phyloP scores from a whole-genome alignment of 1,139 yeast species.

The Yamadazyma buinensis region DNA sequence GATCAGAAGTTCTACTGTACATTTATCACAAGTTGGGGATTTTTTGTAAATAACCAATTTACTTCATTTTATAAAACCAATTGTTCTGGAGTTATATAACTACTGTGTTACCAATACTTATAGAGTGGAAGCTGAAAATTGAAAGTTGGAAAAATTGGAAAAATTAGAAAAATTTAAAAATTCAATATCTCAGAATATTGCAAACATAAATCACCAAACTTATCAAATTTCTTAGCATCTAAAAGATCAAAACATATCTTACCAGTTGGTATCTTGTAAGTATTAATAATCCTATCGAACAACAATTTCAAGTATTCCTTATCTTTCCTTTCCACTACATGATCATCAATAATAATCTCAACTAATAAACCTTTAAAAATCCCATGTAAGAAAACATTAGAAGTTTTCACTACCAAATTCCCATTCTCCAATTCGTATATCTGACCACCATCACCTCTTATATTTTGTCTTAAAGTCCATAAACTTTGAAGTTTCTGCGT shows the following conservation, averaged over 20 bases:
- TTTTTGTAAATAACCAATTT: too few species aligned
- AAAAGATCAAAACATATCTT: slow-evolving; percentile 33
- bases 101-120: too few species aligned
- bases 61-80: too few species aligned
- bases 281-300: slow-evolving; percentile 27
- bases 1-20: not conserved
- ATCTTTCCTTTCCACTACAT: slow-evolving; percentile 13
- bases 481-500: slow-evolving; percentile 61
- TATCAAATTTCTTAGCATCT: slow-evolving; percentile 24
- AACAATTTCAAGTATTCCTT: slow-evolving; percentile 15
- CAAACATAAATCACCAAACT: slow-evolving; percentile 41
- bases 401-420: slow-evolving; percentile 49
- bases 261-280: slow-evolving; percentile 42
- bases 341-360: slow-evolving; percentile 43
- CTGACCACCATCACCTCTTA: slow-evolving; percentile 75
- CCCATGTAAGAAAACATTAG: slow-evolving; percentile 74
- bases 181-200: slow-evolving; percentile 47
- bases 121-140: too few species aligned
- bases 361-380: slow-evolving; percentile 66
- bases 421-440: slow-evolving; percentile 53
- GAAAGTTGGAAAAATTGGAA: too few species aligned
- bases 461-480: slow-evolving; percentile 70
- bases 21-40: too few species aligned
- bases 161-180: too few species aligned
- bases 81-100: too few species aligned